phyloP scores from a whole-genome alignment of 768 basidiomycete genomes.

The Auricularia cornea region DNA sequence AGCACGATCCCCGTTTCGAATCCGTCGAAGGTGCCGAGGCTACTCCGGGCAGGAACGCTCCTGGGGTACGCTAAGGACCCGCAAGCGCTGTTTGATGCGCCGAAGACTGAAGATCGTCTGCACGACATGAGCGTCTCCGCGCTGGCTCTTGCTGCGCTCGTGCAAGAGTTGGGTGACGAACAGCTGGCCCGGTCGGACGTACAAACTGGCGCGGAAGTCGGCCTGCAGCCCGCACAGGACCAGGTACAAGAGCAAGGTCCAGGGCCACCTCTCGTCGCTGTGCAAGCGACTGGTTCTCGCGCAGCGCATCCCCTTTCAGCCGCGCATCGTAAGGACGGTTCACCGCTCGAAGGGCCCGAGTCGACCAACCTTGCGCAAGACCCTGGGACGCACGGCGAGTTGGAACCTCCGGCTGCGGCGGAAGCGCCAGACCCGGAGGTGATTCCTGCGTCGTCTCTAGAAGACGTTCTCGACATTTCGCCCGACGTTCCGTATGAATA shows the following conservation, averaged over 20 bases:
- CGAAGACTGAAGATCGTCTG: not conserved
- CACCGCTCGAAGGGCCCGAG: no score
- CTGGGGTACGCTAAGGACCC: conserved; percentile 6
- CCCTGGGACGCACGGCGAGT: conserved; percentile 2
- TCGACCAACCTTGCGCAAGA: no score
- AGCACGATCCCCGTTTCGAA: conserved; percentile 7
- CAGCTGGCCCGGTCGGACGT: no score
- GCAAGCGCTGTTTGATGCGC: conserved; percentile 5
- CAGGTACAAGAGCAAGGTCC: no score
- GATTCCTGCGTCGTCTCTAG: conserved; percentile 1
- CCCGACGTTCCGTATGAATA: conserved; percentile 11
- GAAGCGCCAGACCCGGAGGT: conserved; percentile 16
- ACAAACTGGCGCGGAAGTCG: no score
- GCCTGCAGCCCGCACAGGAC: no score
- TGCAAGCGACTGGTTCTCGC: no score
- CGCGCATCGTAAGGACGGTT: no score
- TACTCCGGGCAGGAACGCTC: no score
- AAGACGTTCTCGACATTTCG: conserved; percentile 10
- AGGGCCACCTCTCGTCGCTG: no score
- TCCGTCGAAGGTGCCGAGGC: conserved; percentile 3
- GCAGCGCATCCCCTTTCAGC: no score
- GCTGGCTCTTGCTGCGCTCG: not conserved
- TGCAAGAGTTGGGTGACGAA: no score
- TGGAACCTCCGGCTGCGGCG: conserved; percentile 16
- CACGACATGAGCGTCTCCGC: not conserved